phyloP scores from a whole-genome alignment of 257 asterid genomes.

The Nicotiana undulata region DNA sequence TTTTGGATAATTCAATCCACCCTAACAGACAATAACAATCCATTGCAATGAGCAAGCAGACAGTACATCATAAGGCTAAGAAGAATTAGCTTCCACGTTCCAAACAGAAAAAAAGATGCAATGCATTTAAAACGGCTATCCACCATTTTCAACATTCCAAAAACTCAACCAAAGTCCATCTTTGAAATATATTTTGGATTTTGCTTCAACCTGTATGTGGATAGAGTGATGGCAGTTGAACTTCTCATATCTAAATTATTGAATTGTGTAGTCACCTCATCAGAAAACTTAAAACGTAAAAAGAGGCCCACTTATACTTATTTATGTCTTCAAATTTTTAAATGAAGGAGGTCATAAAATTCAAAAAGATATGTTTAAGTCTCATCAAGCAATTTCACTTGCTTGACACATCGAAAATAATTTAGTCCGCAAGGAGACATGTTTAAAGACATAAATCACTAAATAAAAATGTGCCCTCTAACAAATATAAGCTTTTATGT shows the following conservation, averaged over 20 bases:
- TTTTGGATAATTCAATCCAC: background rate
- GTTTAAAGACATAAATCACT: background rate
- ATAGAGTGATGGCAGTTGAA: background rate
- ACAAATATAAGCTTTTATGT: background rate
- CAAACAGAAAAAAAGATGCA: background rate
- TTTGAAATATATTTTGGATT: background rate
- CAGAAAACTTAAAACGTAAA: background rate
- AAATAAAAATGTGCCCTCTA: background rate
- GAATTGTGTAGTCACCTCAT: background rate
- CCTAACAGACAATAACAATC: background rate
- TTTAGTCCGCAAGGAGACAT: background rate
- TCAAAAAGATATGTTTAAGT: background rate
- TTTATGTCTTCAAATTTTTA: background rate
- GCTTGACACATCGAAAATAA: background rate
- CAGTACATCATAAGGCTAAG: background rate
- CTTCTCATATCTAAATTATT: background rate
- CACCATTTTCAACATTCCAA: background rate
- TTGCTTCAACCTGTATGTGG: constrained; percentile 2
- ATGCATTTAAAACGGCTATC: background rate
- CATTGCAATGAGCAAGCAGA: background rate
- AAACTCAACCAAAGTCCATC: background rate
- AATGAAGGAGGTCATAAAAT: background rate
- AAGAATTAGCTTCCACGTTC: background rate
- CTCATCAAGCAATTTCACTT: background rate
- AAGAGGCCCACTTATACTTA: background rate